A percentile compares a stretch with the other conserved stretches of the same genome.
Evolutionary conservation across 805 yeast species (phyloP).

Genomic region (Ogataea paraovalis): DNA sequence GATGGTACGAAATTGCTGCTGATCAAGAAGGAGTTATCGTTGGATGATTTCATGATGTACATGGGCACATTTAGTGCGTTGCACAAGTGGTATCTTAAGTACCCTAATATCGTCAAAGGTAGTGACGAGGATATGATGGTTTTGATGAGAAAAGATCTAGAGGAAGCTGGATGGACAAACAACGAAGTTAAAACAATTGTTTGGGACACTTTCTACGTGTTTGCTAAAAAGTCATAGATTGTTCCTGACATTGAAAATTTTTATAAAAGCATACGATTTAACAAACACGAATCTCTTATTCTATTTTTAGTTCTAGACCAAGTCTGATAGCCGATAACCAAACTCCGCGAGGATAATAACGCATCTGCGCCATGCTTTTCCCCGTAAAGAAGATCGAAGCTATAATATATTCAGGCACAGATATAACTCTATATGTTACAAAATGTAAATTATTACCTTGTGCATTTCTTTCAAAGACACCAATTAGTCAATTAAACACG

Average conservation of each 20-base stretch:
- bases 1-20: conserved; percentile 14
- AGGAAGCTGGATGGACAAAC: conserved; percentile 39
- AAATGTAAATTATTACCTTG: too few relatives aligned
- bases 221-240: conserved; percentile 33
- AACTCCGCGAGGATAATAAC: too few relatives aligned
- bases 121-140: conserved; percentile 17
- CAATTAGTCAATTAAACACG: background rate
- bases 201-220: conserved; percentile 54
- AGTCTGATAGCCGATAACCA: too few relatives aligned
- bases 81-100: conserved; percentile 21
- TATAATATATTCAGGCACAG: too few relatives aligned
- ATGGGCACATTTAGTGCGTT: conserved; percentile 25
- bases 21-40: conserved; percentile 13
- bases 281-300: too few relatives aligned
- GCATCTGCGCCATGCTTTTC: too few relatives aligned
- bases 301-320: too few relatives aligned
- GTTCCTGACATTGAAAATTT: too few relatives aligned
- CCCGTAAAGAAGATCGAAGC: too few relatives aligned
- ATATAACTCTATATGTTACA: too few relatives aligned
- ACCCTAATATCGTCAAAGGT: conserved; percentile 15
- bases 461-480: background rate
- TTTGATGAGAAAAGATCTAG: conserved; percentile 18
- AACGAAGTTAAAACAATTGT: conserved; percentile 40
- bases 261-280: too few relatives aligned
- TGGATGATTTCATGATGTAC: conserved; percentile 19